These are phyloP conservation scores for Scutellaria galericulata DNA, from an alignment of 257 asterid genomes.

Conservation along the genomic window DNA sequence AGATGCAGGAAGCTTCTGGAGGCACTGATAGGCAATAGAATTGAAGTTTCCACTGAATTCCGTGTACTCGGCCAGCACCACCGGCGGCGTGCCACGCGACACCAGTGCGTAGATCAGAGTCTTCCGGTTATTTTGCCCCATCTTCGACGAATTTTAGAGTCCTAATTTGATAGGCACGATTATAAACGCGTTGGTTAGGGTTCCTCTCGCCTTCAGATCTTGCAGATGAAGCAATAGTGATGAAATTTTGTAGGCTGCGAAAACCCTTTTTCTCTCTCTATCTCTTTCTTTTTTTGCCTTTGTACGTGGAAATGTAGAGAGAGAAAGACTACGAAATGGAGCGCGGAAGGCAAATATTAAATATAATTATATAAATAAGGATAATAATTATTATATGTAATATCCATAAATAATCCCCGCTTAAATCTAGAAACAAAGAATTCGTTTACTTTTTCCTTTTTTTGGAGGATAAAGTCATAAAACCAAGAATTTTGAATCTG, in stretches of 20 bases:
- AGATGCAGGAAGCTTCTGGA: conserved; percentile 64
- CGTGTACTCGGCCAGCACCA: conserved; percentile 60
- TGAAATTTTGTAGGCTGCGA: conserved; percentile 23
- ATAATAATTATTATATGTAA: no score
- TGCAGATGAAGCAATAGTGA: conserved; percentile 28
- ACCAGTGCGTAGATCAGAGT: conserved; percentile 71
- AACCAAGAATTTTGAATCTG: no score
- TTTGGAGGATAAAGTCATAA: no score
- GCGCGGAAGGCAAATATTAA: no score
- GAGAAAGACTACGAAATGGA: not conserved
- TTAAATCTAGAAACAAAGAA: not conserved
- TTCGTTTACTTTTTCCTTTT: not conserved
- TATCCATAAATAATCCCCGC: no score
- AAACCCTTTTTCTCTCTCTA: conserved; percentile 30
- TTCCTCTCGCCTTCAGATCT: conserved; percentile 38
- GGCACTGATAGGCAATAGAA: conserved; percentile 67
- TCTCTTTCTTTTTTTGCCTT: conserved; percentile 24
- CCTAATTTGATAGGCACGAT: conserved; percentile 6
- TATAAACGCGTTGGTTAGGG: conserved; percentile 8
- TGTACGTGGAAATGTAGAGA: conserved; percentile 20
- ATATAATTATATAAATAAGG: no score
- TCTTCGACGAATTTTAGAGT: conserved; percentile 28
- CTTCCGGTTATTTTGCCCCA: conserved; percentile 55
- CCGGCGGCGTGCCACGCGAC: conserved; percentile 66
- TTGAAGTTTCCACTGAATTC: conserved; percentile 78